Evolutionary conservation across 306 rosid species (phyloP), one percentile per base, ranked within the genome.

Genomic region (Glycyrrhiza uralensis): DNA sequence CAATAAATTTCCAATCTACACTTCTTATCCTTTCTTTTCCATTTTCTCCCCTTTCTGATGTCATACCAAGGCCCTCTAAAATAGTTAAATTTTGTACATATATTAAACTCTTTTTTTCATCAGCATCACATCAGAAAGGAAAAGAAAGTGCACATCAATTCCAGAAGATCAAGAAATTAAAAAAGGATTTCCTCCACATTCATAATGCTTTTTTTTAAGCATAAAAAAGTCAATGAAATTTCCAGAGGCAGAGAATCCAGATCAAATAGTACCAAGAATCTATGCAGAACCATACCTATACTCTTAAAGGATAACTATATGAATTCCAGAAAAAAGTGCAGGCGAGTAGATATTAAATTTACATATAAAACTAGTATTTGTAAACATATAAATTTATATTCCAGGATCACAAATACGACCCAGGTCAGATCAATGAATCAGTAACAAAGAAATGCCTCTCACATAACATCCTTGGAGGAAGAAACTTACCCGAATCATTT

Each of bases 341-440:
- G 24, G 22, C 17, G 56, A 71, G 24, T 55, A 66, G 70, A 74
- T 55, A 69, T 11, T 29, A n/a, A 68, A 57, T 42, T 73, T 86
- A 69, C 41, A 66, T 36, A 20, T 32, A 33, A 66, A 66, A 24
- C 79, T 77, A 76, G 85, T 26, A 72, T 72, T 42, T 46, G 76
- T 52, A 58, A n/a, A 74, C 39, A 50, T 52, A 73, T 81, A 74
- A 41, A 12, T 71, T 69, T 78, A 67, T 77, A 76, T 72, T 77
- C 69, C 71, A 80, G 79, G 80, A 79, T 68, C 65, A 69, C 66
- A 79, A 59, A 60, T 81, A 51, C 70, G 44, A 81, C 52, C 83
- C 28, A 61, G 71, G 57, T 49, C 47, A 69, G 76, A 72, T 74
- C 69, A 74, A 85, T 81, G 81, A 80, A 71, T 63, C 11, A 63